Base-by-base conservation (phyloP, 1,139 yeast genomes). In the Saccharomyces pastorianus region DNA sequence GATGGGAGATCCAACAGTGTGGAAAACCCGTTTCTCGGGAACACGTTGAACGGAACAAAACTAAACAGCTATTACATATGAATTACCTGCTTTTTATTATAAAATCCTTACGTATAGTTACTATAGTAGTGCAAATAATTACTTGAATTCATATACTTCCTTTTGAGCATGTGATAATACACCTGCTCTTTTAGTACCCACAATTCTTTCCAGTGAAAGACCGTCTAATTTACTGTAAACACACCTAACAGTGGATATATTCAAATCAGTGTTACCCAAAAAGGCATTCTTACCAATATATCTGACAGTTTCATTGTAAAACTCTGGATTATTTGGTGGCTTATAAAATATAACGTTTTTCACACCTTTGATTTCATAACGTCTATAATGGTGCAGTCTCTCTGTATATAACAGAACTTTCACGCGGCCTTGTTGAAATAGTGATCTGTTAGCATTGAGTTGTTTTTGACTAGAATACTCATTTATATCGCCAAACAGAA, bases 331-430 rank as follows among this genome's bases (percentile, higher is more conserved):
- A 17, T 84, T 77, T 6, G 99, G 99, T 20, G 88, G 76, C 27
- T 87, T 89, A 69, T 90, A 95, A 73, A 93, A 81, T 29, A 93
- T 70, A 46, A 93, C 78, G 54, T 84, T 86, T 67, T 87, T 85
- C 23, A 88, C 96, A n/a, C 98, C 99, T 58, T 78, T 80, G 53
- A 95, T 76, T 55, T 88, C 93, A 67, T 81, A 90, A 54, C 98
- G 77, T 61, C 96, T 80, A 74, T 85, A 93, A 67, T 88, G 93
- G 68, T 93, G 99, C 68, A 91, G 75, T 76, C 99, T 85, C 64
- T 93, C 98, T 0, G 97, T 88, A 70, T 90, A 90, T 20, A 93
- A 70, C 72, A 95, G 68, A 34, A 91, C 79, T 63, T 88, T 87
- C 47, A 80, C 77, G 55, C 83, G 79, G 0, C 93, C 90, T 49